phyloP scores from a whole-genome alignment of 305 asterid species.

The Rubia balearica region DNA sequence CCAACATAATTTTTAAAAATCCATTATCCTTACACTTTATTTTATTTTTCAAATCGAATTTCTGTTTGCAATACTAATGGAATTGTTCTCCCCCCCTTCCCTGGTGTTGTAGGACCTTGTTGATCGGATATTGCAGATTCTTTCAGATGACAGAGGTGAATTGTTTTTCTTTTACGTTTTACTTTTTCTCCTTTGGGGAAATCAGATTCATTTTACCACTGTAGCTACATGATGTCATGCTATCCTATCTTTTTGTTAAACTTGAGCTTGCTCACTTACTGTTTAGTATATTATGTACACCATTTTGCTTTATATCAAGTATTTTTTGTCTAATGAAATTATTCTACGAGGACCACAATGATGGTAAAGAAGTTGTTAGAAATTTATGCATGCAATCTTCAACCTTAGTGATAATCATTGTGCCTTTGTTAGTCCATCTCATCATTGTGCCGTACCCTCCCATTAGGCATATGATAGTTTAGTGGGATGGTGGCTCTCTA shows the following conservation, averaged over 20 bases:
- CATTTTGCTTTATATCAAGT: not conserved
- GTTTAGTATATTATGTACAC: too few species aligned
- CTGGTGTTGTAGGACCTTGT: slow-evolving; percentile 71
- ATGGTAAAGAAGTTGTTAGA: not conserved
- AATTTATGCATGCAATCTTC: not conserved
- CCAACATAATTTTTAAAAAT: not conserved
- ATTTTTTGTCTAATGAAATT: not conserved
- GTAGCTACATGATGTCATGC: slow-evolving; percentile 1
- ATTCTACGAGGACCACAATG: not conserved
- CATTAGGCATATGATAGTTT: not conserved
- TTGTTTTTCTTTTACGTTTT: not conserved
- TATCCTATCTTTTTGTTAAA: not conserved
- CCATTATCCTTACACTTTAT: not conserved
- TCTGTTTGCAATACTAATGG: not conserved
- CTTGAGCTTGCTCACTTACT: not conserved
- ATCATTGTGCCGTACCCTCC: not conserved
- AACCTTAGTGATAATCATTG: not conserved
- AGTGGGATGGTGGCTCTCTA: not conserved
- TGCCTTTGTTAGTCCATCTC: not conserved
- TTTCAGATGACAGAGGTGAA: slow-evolving; percentile 81
- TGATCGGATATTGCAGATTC: slow-evolving; percentile 71
- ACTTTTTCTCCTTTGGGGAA: not conserved
- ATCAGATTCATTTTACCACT: not conserved
- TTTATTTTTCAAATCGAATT: not conserved
- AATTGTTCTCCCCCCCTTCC: not conserved